A percentile compares a stretch with the other conserved stretches of the same genome.
Conservation (phyloP, 306 rosid species). For the Vachellia pachyceras region DNA sequence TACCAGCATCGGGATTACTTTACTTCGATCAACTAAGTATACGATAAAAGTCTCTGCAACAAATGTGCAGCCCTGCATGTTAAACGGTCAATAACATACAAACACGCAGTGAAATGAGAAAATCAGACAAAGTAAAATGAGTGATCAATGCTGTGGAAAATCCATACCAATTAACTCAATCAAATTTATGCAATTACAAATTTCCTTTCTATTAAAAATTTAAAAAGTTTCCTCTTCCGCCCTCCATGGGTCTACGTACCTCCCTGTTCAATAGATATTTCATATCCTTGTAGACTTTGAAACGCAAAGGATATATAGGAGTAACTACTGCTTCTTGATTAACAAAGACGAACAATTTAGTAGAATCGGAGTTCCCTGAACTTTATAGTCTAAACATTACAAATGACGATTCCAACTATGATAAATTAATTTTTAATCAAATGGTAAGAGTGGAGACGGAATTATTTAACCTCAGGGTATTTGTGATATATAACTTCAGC, state of each 20-base stretch:
- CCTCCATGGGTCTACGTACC: background rate
- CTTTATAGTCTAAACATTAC: background rate
- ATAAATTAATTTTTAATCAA: slow-evolving; percentile 22
- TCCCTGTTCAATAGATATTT: background rate
- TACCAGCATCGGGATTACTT: slow-evolving; percentile 70
- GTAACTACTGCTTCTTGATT: background rate
- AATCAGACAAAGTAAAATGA: background rate
- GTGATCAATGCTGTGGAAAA: slow-evolving; percentile 19
- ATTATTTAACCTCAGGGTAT: background rate
- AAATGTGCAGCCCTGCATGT: slow-evolving; percentile 73
- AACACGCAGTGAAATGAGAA: slow-evolving; percentile 24
- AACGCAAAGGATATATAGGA: background rate
- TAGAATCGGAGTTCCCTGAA: no score
- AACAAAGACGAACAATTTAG: slow-evolving; percentile 8
- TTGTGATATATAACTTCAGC: background rate
- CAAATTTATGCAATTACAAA: background rate
- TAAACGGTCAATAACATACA: slow-evolving; percentile 29
- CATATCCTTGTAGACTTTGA: background rate
- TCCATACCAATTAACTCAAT: slow-evolving; percentile 7
- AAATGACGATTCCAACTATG: background rate
- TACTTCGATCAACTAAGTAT: slow-evolving; percentile 61
- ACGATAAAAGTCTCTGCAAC: slow-evolving; percentile 57
- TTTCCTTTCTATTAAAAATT: slow-evolving; percentile 1
- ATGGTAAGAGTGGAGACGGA: background rate
- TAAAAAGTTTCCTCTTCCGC: background rate